A percentile compares a stretch with the other conserved stretches of the same genome.
These are phyloP conservation scores for Colletotrichum sp. DNA, from an alignment of 2,329 filamentous ascomycete species.

Conservation along the genomic window DNA sequence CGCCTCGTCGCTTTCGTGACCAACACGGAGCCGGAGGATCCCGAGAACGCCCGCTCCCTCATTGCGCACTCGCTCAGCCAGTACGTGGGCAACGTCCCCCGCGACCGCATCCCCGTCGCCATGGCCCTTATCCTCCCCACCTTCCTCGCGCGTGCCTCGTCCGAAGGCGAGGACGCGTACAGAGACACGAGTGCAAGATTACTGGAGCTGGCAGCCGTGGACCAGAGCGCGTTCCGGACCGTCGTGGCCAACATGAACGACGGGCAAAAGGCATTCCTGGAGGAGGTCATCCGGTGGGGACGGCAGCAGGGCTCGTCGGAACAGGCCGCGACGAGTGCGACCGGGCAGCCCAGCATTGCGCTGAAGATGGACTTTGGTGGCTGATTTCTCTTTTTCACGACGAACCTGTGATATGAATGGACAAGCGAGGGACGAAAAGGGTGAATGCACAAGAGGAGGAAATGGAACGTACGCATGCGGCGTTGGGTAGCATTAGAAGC, in stretches of 20 bases:
- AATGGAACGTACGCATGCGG: not conserved
- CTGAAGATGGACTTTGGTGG: constrained; percentile 91
- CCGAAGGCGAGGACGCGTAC: constrained; percentile 66
- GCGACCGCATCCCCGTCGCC: constrained; percentile 58
- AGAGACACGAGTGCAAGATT: constrained; percentile 77
- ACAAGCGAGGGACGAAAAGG: not conserved
- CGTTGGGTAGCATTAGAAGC: not conserved
- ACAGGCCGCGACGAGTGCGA: constrained; percentile 45
- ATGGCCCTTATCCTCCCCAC: constrained; percentile 80
- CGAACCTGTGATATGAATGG: not conserved
- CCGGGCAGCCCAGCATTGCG: constrained; percentile 80
- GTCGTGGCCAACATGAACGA: constrained; percentile 75
- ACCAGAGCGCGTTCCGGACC: constrained; percentile 75
- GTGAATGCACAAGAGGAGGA: not conserved
- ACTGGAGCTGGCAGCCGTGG: constrained; percentile 79
- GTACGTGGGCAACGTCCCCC: constrained; percentile 62
- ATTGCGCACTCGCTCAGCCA: constrained; percentile 77
- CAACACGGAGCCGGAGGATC: constrained; percentile 74
- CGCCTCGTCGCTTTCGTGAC: constrained; percentile 78
- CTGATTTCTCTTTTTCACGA: constrained; percentile 17
- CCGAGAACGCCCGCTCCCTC: constrained; percentile 73
- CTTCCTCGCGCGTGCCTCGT: constrained; percentile 73
- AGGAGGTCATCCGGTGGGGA: constrained; percentile 77
- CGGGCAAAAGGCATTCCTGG: constrained; percentile 77
- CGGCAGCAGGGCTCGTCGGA: constrained; percentile 47